Percentiles rank a stretch among this genome's conserved stretches.
Conservation (phyloP, 2,329 filamentous ascomycete genomes). For the Penicillium concentricum region DNA sequence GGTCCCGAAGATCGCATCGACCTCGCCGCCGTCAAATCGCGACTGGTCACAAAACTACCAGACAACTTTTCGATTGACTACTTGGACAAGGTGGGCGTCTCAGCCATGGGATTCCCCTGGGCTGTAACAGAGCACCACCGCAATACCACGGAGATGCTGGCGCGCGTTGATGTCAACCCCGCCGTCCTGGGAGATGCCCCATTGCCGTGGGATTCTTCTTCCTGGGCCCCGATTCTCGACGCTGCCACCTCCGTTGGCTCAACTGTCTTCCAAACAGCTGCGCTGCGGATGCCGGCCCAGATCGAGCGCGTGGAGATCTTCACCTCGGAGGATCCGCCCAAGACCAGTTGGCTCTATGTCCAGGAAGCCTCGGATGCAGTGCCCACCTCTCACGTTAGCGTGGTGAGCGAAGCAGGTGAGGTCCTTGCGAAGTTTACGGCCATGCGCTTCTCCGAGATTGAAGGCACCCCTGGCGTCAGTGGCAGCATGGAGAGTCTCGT, state of each 20-base stretch:
- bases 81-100: constrained; percentile 41
- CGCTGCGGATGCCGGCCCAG: constrained; percentile 39
- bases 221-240: constrained; percentile 44
- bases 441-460: constrained; percentile 45
- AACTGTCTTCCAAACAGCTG: constrained; percentile 39
- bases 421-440: constrained; percentile 31
- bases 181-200: background rate
- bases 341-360: constrained; percentile 38
- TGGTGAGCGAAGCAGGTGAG: constrained; percentile 8
- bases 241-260: constrained; percentile 46
- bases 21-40: background rate
- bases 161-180: constrained; percentile 38
- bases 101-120: constrained; percentile 47
- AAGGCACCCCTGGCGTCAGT: constrained; percentile 27
- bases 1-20: background rate
- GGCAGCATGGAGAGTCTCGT: constrained; percentile 26
- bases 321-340: constrained; percentile 27
- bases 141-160: constrained; percentile 43
- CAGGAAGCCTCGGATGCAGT: constrained; percentile 18
- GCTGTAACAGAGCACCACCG: constrained; percentile 40
- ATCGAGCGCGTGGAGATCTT: constrained; percentile 31
- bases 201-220: constrained; percentile 28
- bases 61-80: constrained; percentile 41
- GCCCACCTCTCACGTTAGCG: constrained; percentile 12
- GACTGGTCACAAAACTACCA: background rate